Percentiles rank a stretch among this genome's conserved stretches.
Conservation (phyloP, 352 stramenopile genomes). For the Phytophthora quininea region DNA sequence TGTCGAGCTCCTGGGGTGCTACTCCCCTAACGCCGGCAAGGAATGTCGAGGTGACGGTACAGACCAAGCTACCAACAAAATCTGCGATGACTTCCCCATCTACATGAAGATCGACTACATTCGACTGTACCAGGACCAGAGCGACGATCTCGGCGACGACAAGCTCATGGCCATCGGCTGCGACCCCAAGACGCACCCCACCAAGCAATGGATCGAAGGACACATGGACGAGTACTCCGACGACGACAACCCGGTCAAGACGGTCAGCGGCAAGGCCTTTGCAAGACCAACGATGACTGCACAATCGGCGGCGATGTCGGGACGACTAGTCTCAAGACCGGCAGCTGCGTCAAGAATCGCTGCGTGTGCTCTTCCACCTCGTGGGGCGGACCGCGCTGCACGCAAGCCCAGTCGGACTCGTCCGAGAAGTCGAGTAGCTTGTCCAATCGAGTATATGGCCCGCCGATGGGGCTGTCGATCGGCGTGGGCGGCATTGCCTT, state of each 20-base stretch:
- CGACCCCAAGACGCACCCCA: conserved; percentile 62
- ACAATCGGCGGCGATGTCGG: conserved; percentile 41
- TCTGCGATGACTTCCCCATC: conserved; percentile 77
- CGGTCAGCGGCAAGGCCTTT: conserved; percentile 60
- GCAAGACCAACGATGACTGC: conserved; percentile 59
- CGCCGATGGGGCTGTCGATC: conserved; percentile 45
- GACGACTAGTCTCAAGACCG: conserved; percentile 37
- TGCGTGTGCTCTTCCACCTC: conserved; percentile 56
- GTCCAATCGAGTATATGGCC: conserved; percentile 42
- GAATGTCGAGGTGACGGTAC: conserved; percentile 60
- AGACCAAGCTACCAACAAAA: conserved; percentile 40
- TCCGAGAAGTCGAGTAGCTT: conserved; percentile 32
- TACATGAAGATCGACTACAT: conserved; percentile 84
- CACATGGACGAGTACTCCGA: conserved; percentile 72
- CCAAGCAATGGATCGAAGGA: conserved; percentile 65
- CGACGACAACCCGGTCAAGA: conserved; percentile 49
- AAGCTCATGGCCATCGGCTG: conserved; percentile 65
- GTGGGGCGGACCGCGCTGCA: conserved; percentile 64
- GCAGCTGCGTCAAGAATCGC: conserved; percentile 56
- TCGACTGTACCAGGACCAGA: conserved; percentile 62
- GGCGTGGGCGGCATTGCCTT: conserved; percentile 37
- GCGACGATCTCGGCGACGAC: conserved; percentile 41
- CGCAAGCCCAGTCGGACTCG: conserved; percentile 37
- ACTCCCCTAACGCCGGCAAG: conserved; percentile 48
- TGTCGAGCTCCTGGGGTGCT: conserved; percentile 89